Conservation (phyloP, 352 stramenopile genomes). For the Globisporangium cystogenes region DNA sequence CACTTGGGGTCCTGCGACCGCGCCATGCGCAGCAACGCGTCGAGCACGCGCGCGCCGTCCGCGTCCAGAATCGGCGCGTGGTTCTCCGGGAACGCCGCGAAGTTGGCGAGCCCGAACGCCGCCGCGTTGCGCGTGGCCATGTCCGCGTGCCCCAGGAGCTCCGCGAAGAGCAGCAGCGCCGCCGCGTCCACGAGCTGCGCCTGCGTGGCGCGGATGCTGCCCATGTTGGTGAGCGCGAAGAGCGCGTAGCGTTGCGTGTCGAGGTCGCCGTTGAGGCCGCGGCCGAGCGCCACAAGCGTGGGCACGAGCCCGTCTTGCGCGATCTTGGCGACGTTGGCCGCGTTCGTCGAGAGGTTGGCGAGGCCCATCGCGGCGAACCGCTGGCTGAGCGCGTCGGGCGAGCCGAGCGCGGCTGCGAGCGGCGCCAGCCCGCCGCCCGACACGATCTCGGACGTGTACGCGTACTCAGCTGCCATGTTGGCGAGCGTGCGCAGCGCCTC, state of each 20-base stretch:
- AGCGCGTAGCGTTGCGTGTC: constrained; percentile 92
- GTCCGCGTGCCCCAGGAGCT: constrained; percentile 76
- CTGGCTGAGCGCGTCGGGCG: constrained; percentile 90
- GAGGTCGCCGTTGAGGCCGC: constrained; percentile 84
- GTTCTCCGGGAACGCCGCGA: constrained; percentile 90
- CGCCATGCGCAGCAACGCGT: constrained; percentile 50
- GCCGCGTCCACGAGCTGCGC: constrained; percentile 71
- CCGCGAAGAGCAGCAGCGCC: constrained; percentile 62
- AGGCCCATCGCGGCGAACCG: constrained; percentile 94
- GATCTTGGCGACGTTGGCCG: constrained; percentile 88
- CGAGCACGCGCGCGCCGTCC: constrained; percentile 28
- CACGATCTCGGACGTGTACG: constrained; percentile 91
- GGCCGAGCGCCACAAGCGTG: constrained; percentile 81
- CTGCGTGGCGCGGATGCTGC: constrained; percentile 81
- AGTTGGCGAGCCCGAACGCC: constrained; percentile 92
- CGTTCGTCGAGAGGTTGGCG: constrained; percentile 93
- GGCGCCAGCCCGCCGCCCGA: constrained; percentile 86
- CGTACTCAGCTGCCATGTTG: constrained; percentile 95
- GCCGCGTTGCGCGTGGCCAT: constrained; percentile 84
- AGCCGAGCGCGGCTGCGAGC: constrained; percentile 86
- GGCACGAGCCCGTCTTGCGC: constrained; percentile 87
- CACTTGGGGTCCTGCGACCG: constrained; percentile 66
- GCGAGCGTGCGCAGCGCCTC: constrained; percentile 92
- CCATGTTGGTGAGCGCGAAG: constrained; percentile 92
- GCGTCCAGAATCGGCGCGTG: constrained; percentile 79